Evolutionary conservation across 2,329 filamentous ascomycete species (phyloP).

Genomic region (Talaromyces sp.): DNA sequence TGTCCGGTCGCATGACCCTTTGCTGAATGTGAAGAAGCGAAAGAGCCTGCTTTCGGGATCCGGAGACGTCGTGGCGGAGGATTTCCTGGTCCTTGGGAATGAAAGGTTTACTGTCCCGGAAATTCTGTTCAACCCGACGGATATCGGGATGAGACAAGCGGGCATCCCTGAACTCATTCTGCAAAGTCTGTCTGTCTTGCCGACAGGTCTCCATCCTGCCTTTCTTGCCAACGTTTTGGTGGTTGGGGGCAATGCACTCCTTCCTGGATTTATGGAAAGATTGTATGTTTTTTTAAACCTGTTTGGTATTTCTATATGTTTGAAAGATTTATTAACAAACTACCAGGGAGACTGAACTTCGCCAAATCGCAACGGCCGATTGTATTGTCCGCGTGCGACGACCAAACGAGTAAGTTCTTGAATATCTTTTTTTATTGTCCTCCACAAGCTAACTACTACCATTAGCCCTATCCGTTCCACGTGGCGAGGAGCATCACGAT

Average conservation of each 20-base stretch:
- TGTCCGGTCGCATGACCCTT: constrained; percentile 70
- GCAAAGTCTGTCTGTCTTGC: constrained; percentile 68
- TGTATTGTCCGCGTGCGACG: constrained; percentile 70
- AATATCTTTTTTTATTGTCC: background rate
- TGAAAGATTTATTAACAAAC: constrained; percentile 15
- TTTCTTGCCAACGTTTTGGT: constrained; percentile 83
- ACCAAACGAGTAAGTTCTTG: constrained; percentile 52
- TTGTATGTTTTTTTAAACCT: constrained; percentile 43
- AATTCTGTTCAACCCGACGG: constrained; percentile 77
- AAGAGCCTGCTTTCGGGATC: constrained; percentile 44
- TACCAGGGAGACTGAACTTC: constrained; percentile 59
- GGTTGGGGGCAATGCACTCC: constrained; percentile 76
- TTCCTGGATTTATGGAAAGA: constrained; percentile 76
- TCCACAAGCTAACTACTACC: background rate
- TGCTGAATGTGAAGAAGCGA: constrained; percentile 50
- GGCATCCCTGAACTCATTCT: constrained; percentile 79
- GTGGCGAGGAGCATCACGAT: constrained; percentile 76
- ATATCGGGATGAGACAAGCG: constrained; percentile 77
- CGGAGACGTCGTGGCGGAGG: constrained; percentile 56
- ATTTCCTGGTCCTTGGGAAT: constrained; percentile 80
- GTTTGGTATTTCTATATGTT: background rate
- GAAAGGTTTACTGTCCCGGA: constrained; percentile 90
- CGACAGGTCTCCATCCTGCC: constrained; percentile 75
- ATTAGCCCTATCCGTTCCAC: constrained; percentile 65
- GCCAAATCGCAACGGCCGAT: constrained; percentile 66